Evolutionary conservation across 805 yeast species (phyloP).

Genomic region (Pichia heedii): DNA sequence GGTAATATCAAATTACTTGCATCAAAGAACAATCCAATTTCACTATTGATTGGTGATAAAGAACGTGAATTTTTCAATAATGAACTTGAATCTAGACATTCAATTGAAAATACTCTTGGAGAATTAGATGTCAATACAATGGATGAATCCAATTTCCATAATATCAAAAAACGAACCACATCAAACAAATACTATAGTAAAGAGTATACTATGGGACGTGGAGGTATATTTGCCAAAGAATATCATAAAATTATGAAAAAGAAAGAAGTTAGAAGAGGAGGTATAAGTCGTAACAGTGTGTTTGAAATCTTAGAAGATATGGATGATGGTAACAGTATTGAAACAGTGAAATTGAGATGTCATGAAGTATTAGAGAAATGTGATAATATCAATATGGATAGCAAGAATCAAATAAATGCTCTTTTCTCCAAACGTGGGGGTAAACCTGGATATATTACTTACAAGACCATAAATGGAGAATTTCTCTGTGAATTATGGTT

Average conservation of each 20-base stretch:
- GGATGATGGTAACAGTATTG: neutral
- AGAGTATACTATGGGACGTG: slow-evolving; percentile 11
- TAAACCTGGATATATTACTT: slow-evolving; percentile 6
- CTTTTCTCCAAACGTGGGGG: slow-evolving; percentile 8
- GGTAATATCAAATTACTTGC: slow-evolving; percentile 8
- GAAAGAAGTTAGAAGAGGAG: slow-evolving; percentile 1
- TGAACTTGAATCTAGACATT: slow-evolving; percentile 1
- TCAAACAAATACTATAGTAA: slow-evolving; percentile 2
- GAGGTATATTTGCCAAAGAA: slow-evolving; percentile 11
- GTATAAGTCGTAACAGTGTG: slow-evolving; percentile 7
- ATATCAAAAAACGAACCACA: too few relatives aligned
- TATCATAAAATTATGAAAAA: slow-evolving; percentile 3
- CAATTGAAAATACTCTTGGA: slow-evolving; percentile 1
- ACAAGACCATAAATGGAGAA: slow-evolving; percentile 4
- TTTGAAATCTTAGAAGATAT: neutral
- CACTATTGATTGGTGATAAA: slow-evolving; percentile 4
- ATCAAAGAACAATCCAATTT: slow-evolving; percentile 9
- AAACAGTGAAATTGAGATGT: neutral
- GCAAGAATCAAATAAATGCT: slow-evolving; percentile 12
- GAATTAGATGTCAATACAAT: neutral
- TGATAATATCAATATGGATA: slow-evolving; percentile 8
- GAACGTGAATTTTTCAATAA: neutral
- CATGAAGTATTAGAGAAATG: slow-evolving; percentile 11
- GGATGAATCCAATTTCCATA: too few relatives aligned
- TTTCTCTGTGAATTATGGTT: slow-evolving; percentile 12